Evolutionary conservation across 305 asterid species (phyloP).

Genomic region (Fraxinus angustifolia): DNA sequence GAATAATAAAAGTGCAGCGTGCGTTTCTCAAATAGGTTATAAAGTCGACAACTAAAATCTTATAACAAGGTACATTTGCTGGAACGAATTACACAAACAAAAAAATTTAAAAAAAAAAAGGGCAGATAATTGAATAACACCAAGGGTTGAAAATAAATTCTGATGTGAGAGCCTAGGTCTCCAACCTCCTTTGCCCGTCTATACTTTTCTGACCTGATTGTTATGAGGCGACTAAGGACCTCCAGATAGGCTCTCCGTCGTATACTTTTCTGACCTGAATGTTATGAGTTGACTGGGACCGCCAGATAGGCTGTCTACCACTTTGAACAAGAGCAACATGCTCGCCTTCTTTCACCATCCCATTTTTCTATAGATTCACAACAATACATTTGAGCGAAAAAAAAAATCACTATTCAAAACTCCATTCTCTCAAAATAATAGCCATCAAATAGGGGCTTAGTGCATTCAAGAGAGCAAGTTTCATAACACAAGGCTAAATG

Average conservation of each 20-base stretch:
- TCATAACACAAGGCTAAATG: background rate
- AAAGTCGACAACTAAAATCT: background rate
- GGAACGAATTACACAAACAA: background rate
- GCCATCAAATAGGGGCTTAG: background rate
- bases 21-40: background rate
- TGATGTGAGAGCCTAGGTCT: background rate
- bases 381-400: background rate
- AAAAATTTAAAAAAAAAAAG: background rate
- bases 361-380: constrained; percentile 40
- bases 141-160: background rate
- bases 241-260: constrained; percentile 43
- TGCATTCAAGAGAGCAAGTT: background rate
- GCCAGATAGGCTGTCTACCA: constrained; percentile 54
- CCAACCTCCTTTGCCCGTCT: background rate
- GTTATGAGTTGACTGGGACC: constrained; percentile 52
- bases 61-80: background rate
- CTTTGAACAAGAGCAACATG: constrained; percentile 50
- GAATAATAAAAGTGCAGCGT: background rate
- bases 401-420: too few species aligned
- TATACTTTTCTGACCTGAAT: constrained; percentile 53
- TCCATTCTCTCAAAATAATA: too few species aligned
- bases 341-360: constrained; percentile 50
- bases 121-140: background rate
- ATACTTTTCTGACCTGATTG: constrained; percentile 39
- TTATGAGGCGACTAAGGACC: constrained; percentile 45